Evolutionary conservation across 2,329 filamentous ascomycete species (phyloP), one percentile per base, ranked within the genome.

Genomic region (Monosporascus sp.): DNA sequence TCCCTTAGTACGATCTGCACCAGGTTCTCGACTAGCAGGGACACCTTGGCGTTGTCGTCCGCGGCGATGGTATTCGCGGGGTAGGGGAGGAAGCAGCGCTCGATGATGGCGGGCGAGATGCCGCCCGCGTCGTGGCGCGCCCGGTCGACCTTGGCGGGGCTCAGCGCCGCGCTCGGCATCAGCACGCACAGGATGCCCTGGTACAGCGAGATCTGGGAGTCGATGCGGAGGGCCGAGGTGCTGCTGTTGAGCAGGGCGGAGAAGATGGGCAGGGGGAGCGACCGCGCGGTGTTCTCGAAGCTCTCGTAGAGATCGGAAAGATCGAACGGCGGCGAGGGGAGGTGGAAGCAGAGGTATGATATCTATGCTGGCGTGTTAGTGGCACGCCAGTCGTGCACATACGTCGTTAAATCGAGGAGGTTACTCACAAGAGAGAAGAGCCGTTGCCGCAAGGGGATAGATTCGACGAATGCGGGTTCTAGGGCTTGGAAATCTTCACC

Each of bases 21-120:
- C 49, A 90, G 69, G 2, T 76, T 77, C 70, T 93, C 89, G 0
- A 91, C 72, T 31, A 88, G 68, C 9, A 92, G 70, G 2, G 86
- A 85, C 38, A 92, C 76, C 66, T 88, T 88, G 28, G 86, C 85
- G 60, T 94, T 92, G 57, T 91, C 87, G 20, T 82, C 78, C 1
- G 79, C 68, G 7, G 75, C 77, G 15, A 79, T 73, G 0, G 78
- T 82, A 54, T 81, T 85, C 1, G 89, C 87, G 0, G 86, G 75
- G 58, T 79, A 84, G 0, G 82, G 82, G 2, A 91, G 76, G 66
- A 84, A 92, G 62, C 84, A 85, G 44, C 74, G 66, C 63, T 78
- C 72, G 43, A 84, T 65, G 57, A 83, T 78, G 7, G 60, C 61
- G 22, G 70, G 63, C 5, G 76, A 77, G 44, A 83, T 63, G 18